Conservation (phyloP, 495 filamentous ascomycete genomes). For the Gamarada debralockiae region DNA sequence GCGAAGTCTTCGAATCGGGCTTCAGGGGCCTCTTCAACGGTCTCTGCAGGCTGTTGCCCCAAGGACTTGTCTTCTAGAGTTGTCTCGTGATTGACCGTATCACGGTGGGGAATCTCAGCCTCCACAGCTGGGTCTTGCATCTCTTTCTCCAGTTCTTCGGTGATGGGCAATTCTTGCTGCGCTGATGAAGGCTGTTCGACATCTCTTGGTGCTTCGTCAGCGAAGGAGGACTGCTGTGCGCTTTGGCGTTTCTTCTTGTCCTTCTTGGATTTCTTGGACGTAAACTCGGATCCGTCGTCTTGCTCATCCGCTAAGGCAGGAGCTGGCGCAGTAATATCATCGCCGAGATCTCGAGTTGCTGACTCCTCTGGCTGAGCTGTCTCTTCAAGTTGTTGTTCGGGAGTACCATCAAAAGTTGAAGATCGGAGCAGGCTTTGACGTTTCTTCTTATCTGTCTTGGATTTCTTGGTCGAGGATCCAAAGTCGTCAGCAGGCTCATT, state of each 20-base stretch:
- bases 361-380: not conserved
- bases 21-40: slow-evolving; percentile 6
- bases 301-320: not conserved
- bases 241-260: slow-evolving; percentile 25
- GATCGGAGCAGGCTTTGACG: slow-evolving; percentile 10
- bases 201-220: not conserved
- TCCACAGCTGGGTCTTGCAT: slow-evolving; percentile 1
- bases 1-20: slow-evolving; percentile 20
- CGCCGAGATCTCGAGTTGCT: not conserved
- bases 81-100: too few species aligned
- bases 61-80: not conserved
- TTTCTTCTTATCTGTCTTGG: slow-evolving; percentile 44
- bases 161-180: not conserved
- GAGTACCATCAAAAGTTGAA: slow-evolving; percentile 11
- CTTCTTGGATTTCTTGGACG: slow-evolving; percentile 26
- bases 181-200: slow-evolving; percentile 1
- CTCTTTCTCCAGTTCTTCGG: slow-evolving; percentile 10
- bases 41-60: not conserved
- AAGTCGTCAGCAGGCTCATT: slow-evolving; percentile 23
- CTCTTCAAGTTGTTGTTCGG: slow-evolving; percentile 27
- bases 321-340: not conserved
- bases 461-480: slow-evolving; percentile 26
- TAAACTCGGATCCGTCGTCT: not conserved
- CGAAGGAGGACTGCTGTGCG: slow-evolving; percentile 7
- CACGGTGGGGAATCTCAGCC: too few species aligned